phyloP scores from a whole-genome alignment of 1,139 yeast species.

The Scheffersomyces cryptocercus region DNA sequence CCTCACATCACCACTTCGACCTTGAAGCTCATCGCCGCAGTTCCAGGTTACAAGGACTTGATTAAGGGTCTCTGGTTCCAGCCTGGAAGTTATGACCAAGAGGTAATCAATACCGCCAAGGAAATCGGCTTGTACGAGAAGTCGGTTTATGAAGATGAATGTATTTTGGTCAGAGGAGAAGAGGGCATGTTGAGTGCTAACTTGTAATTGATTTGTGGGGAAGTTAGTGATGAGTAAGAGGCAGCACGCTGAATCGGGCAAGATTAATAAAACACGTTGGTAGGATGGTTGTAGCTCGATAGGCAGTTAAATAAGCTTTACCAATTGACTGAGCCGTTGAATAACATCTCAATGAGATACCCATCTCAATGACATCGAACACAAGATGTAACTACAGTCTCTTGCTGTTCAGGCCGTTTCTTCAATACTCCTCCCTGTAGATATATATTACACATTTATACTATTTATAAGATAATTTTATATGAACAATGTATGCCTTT shows the following conservation, averaged over 20 bases:
- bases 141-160: conserved; percentile 60
- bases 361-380: too few species aligned
- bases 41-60: conserved; percentile 28
- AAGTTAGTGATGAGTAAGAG: conserved; percentile 5
- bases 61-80: conserved; percentile 78
- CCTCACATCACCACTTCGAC: conserved; percentile 57
- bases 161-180: conserved; percentile 72
- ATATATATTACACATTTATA: too few species aligned
- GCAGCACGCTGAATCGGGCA: not conserved
- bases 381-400: too few species aligned
- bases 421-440: too few species aligned
- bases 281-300: too few species aligned
- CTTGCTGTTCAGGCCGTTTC: too few species aligned
- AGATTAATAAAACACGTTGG: conserved; percentile 9
- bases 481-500: too few species aligned
- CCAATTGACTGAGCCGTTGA: too few species aligned
- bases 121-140: conserved; percentile 42
- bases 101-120: conserved; percentile 47
- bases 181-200: conserved; percentile 35
- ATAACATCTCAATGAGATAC: too few species aligned
- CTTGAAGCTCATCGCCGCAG: conserved; percentile 40
- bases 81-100: conserved; percentile 70
- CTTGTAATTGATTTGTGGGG: conserved; percentile 1
- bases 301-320: too few species aligned
- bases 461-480: too few species aligned